phyloP scores from a whole-genome alignment of 2,329 filamentous ascomycete genomes.

The Cercospora sp. region DNA sequence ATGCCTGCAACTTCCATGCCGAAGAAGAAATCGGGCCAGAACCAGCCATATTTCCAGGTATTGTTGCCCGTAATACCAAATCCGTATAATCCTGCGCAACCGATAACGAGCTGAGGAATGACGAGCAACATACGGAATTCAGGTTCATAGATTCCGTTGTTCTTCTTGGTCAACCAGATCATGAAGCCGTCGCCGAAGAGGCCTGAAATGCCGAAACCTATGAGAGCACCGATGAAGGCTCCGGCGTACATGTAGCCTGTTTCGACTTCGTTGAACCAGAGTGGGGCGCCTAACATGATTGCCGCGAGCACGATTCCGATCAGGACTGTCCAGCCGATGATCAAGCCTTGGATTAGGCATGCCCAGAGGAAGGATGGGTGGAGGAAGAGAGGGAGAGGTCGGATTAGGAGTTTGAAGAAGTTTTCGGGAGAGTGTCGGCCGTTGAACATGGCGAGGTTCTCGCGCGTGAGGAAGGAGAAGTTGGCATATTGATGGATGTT shows the following conservation, averaged over 20 bases:
- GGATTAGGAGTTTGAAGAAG: slow-evolving; percentile 65
- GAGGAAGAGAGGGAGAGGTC: slow-evolving; percentile 78
- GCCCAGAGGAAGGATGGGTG: slow-evolving; percentile 86
- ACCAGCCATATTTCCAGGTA: slow-evolving; percentile 64
- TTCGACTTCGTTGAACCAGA: slow-evolving; percentile 77
- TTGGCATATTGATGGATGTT: slow-evolving; percentile 20
- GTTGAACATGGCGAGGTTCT: slow-evolving; percentile 61
- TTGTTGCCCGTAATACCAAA: slow-evolving; percentile 74
- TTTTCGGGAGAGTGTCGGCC: slow-evolving; percentile 77
- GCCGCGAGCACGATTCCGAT: slow-evolving; percentile 81
- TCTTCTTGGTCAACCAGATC: slow-evolving; percentile 67
- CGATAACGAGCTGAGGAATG: slow-evolving; percentile 76
- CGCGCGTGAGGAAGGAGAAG: slow-evolving; percentile 28
- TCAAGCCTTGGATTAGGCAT: slow-evolving; percentile 77
- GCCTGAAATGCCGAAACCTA: slow-evolving; percentile 76
- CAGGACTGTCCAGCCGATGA: slow-evolving; percentile 95
- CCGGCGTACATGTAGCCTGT: slow-evolving; percentile 87
- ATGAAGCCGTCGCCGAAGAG: slow-evolving; percentile 72
- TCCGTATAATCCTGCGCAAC: slow-evolving; percentile 76
- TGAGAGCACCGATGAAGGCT: slow-evolving; percentile 78
- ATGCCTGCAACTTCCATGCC: slow-evolving; percentile 82
- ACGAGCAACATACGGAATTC: slow-evolving; percentile 86
- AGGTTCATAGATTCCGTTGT: slow-evolving; percentile 83
- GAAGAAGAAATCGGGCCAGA: slow-evolving; percentile 78
- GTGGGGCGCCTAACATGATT: slow-evolving; percentile 76